Evolutionary conservation across 177 flowering plant genomes (phyloP), one percentile per base, ranked within the genome.

Genomic region (Vitis hybrid): DNA sequence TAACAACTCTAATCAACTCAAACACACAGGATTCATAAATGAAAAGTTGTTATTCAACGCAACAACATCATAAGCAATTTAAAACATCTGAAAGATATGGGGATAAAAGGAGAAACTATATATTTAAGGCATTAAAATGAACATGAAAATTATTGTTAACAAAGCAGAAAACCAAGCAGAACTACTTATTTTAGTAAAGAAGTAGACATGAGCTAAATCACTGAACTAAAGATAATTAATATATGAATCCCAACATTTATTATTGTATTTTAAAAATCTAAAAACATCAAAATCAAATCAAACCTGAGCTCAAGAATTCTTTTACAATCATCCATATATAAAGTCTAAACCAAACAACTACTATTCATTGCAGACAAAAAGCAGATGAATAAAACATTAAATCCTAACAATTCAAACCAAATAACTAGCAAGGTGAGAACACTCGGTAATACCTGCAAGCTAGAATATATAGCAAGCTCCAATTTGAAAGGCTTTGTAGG

Each of bases 381-480:
- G 18, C 26, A 17, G 10, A 19, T 19, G 45, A 34, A 34, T 5
- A 34, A 34, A 34, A 34, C 45, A 34, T 34, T 23, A 34, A 34
- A 34, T 34, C 45, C 45, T 34, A 34, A 34, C 45, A 34, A 34
- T 34, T 34, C 45, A 34, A 34, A 34, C 45, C 45, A 34, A 34
- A 34, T 34, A 34, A 34, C 5, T 6, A 34, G 45, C 45, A 34
- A 34, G 45, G 45, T 34, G 45, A 50, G 50, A 17, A 39, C n/a
- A 10, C 11, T 50, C 49, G 8, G 51, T 56, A 54, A 62, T 83
- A 91, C 99, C 99, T 88, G 89, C 57, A 70, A 23, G 72, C 81
- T 74, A 69, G 88, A 14, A 79, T 93, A 93, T 60, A 91, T 79
- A 12, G 88, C 93, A 74, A 95, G 91, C 87, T 90, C 94, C 86